These are phyloP conservation scores for Glutinoglossum americanum DNA, from an alignment of 495 filamentous ascomycete species.

Conservation along the genomic window DNA sequence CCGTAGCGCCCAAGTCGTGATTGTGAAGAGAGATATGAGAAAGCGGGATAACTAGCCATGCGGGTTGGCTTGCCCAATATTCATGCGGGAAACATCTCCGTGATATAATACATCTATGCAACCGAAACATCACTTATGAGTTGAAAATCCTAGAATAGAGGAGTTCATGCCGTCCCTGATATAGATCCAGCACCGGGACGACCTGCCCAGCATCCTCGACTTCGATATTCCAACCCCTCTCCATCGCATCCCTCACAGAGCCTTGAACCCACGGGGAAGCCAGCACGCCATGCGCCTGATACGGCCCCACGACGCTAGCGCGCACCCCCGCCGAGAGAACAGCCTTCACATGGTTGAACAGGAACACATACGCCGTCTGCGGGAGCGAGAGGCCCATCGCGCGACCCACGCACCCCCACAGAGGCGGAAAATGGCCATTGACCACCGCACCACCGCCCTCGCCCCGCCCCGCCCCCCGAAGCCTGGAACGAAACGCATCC, in stretches of 20 bases:
- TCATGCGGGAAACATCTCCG: too few species aligned
- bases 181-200: slow-evolving; percentile 75
- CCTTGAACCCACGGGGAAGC: slow-evolving; percentile 40
- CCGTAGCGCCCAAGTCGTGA: too few species aligned
- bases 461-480: background rate
- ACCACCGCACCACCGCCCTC: slow-evolving; percentile 9
- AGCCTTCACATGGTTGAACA: slow-evolving; percentile 75
- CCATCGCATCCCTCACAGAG: slow-evolving; percentile 37
- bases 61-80: too few species aligned
- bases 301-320: slow-evolving; percentile 76
- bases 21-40: too few species aligned
- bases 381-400: slow-evolving; percentile 36
- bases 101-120: too few species aligned
- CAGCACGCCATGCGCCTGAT: slow-evolving; percentile 69
- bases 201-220: slow-evolving; percentile 70
- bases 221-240: slow-evolving; percentile 30
- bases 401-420: slow-evolving; percentile 54
- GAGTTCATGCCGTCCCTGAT: slow-evolving; percentile 86
- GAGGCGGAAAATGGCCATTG: slow-evolving; percentile 51
- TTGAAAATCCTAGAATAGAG: slow-evolving; percentile 96
- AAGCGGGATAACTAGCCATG: too few species aligned
- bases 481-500: slow-evolving; percentile 12
- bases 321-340: slow-evolving; percentile 75
- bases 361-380: slow-evolving; percentile 64
- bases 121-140: too few species aligned